Conservation (phyloP, 1,284 basidiomycete species). For the Melampsora occidentalis region DNA sequence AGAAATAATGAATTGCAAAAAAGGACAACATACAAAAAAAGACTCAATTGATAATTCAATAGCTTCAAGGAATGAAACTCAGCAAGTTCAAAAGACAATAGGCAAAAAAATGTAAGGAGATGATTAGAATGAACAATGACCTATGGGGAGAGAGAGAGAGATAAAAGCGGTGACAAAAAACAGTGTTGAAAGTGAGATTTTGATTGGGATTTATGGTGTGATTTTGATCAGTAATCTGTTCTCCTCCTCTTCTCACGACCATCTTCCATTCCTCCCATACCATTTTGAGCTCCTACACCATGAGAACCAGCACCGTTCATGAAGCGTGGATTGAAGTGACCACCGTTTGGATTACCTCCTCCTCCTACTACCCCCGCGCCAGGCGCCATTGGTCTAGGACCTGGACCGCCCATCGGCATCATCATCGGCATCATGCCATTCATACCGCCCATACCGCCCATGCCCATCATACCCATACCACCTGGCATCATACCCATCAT, state of each 20-base stretch:
- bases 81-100: too few species aligned
- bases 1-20: too few species aligned
- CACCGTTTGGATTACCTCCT: constrained; percentile 11
- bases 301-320: constrained; percentile 6
- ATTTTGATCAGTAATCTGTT: constrained; percentile 19
- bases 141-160: too few species aligned
- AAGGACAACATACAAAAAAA: too few species aligned
- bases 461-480: constrained; percentile 33
- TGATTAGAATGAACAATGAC: too few species aligned
- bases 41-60: too few species aligned
- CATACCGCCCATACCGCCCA: constrained; percentile 22
- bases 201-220: too few species aligned
- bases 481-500: constrained; percentile 30
- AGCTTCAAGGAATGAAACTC: too few species aligned
- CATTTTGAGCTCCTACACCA: constrained; percentile 1
- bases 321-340: constrained; percentile 37
- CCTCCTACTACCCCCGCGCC: constrained; percentile 10
- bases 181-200: too few species aligned
- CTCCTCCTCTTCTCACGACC: constrained; percentile 31
- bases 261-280: constrained; percentile 17
- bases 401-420: constrained; percentile 26
- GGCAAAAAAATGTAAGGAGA: too few species aligned
- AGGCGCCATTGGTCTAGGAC: background rate
- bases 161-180: too few species aligned
- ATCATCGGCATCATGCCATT: constrained; percentile 25